phyloP scores from a whole-genome alignment of 169 alveolate genomes.

The Blepharisma undulans region DNA sequence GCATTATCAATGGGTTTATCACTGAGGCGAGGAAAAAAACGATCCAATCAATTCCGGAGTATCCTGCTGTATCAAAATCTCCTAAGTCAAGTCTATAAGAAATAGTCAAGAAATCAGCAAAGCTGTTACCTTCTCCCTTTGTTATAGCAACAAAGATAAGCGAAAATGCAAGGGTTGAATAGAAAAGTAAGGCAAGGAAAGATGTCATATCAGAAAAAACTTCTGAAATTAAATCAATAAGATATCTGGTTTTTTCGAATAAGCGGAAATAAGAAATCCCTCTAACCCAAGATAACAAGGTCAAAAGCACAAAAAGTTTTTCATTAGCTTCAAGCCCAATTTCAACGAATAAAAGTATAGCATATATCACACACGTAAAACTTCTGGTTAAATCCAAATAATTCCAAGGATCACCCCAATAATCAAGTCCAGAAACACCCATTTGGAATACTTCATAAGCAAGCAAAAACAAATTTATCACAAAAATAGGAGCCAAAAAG shows the following conservation, averaged over 20 bases:
- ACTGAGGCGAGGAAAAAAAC: conserved; percentile 24
- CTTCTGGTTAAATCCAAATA: conserved; percentile 1
- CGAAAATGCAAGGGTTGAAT: conserved; percentile 1
- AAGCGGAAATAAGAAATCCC: conserved; percentile 24
- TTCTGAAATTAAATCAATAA: neutral
- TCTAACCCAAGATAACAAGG: conserved; percentile 5
- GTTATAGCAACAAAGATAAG: neutral
- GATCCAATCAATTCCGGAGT: neutral
- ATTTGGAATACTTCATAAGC: conserved; percentile 19
- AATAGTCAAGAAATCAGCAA: neutral
- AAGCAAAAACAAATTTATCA: neutral
- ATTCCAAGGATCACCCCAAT: conserved; percentile 2
- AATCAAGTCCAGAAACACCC: neutral
- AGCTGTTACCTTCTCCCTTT: neutral
- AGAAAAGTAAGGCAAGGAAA: neutral
- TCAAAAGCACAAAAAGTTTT: neutral
- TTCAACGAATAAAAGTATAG: neutral
- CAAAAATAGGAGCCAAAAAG: neutral
- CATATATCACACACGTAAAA: neutral
- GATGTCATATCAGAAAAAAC: neutral
- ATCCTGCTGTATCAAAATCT: conserved; percentile 16
- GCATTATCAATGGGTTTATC: conserved; percentile 39
- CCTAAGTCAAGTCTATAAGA: conserved; percentile 10
- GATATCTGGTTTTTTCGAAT: neutral
- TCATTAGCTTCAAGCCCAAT: neutral